A percentile compares a stretch with the other conserved stretches of the same genome.
Evolutionary conservation across 805 yeast species (phyloP).

Genomic region (Saccharomycopsis sp.): DNA sequence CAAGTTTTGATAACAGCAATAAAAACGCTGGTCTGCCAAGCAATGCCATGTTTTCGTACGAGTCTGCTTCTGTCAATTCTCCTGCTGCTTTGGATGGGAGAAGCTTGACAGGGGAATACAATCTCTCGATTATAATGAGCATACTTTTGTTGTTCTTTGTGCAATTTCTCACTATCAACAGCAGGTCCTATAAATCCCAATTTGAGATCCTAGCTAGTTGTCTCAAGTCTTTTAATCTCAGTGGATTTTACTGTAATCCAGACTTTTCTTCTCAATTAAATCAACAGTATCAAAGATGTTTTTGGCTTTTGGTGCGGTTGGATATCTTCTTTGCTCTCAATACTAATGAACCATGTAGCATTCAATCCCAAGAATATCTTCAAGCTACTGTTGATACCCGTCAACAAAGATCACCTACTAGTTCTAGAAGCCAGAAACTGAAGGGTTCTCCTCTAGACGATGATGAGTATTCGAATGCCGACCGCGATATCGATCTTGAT

Average conservation of each 20-base stretch:
- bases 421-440: neutral
- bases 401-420: neutral
- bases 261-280: neutral
- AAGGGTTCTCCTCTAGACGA: neutral
- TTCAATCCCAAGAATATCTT: neutral
- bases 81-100: neutral
- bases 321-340: slow-evolving; percentile 14
- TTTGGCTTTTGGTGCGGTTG: slow-evolving; percentile 14
- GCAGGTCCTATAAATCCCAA: slow-evolving; percentile 5
- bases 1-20: neutral
- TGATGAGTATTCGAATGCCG: neutral
- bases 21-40: neutral
- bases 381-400: neutral
- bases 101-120: neutral
- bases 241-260: slow-evolving; percentile 4
- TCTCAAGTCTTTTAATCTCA: slow-evolving; percentile 10
- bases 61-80: neutral
- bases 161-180: slow-evolving; percentile 10
- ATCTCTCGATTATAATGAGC: neutral
- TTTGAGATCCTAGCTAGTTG: slow-evolving; percentile 8
- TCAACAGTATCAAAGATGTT: slow-evolving; percentile 2
- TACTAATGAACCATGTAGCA: slow-evolving; percentile 5
- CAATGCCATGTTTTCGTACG: neutral
- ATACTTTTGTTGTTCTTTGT: slow-evolving; percentile 13
- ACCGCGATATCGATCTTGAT: neutral